A percentile compares a stretch with the other conserved stretches of the same genome.
phyloP scores from a whole-genome alignment of 2,329 filamentous ascomycete genomes.

The Talaromyces sp. region DNA sequence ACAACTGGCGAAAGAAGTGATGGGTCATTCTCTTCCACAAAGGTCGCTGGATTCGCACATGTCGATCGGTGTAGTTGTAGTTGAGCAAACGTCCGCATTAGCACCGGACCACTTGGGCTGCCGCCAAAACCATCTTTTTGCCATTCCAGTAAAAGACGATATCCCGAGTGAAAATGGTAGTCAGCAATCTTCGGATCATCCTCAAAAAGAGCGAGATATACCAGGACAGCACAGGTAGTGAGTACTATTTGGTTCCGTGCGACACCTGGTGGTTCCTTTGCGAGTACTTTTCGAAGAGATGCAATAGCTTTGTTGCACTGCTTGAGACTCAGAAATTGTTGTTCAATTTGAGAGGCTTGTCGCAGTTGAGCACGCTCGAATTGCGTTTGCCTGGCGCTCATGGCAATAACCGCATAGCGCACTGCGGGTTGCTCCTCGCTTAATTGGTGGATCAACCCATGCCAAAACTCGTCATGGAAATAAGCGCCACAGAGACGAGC shows the following conservation, averaged over 20 bases:
- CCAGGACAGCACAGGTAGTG: background rate
- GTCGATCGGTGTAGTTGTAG: background rate
- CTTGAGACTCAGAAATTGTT: background rate
- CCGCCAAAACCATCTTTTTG: background rate
- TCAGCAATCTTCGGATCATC: background rate
- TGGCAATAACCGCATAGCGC: conserved; percentile 26
- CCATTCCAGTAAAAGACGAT: background rate
- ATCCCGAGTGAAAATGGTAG: background rate
- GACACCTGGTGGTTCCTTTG: background rate
- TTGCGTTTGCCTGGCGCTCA: conserved; percentile 26
- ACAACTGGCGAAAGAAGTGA: background rate
- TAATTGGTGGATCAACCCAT: conserved; percentile 22
- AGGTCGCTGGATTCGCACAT: background rate
- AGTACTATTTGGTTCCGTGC: background rate
- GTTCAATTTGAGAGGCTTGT: background rate
- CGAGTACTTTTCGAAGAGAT: background rate
- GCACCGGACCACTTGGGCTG: background rate
- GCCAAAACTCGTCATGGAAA: background rate
- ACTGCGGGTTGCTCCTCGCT: conserved; percentile 24
- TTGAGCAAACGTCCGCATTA: background rate
- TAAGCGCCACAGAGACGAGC: background rate
- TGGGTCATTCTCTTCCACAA: background rate
- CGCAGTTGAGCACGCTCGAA: conserved; percentile 17
- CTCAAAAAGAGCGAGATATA: background rate
- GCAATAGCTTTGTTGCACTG: background rate